A percentile compares a stretch with the other conserved stretches of the same genome.
Conservation (phyloP, 2,329 filamentous ascomycete genomes). For the Beauveria bassiana region DNA sequence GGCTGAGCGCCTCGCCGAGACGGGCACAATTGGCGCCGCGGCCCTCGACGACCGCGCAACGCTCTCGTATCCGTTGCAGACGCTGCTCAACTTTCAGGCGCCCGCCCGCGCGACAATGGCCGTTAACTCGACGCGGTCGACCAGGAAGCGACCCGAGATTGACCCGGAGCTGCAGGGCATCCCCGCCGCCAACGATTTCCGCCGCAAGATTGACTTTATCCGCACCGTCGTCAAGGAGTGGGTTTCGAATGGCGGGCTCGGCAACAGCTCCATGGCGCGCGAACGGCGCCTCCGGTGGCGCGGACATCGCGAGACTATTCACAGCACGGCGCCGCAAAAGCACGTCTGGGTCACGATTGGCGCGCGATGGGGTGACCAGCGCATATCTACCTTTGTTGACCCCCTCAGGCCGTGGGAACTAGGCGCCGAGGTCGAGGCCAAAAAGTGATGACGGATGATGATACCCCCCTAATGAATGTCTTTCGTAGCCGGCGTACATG, state of each 20-base stretch:
- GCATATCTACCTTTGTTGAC: constrained; percentile 48
- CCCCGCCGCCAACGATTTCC: constrained; percentile 64
- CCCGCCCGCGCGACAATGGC: constrained; percentile 24
- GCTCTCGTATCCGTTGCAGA: constrained; percentile 64
- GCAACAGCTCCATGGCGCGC: constrained; percentile 53
- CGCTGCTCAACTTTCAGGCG: constrained; percentile 59
- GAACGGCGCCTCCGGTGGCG: constrained; percentile 50
- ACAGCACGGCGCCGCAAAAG: constrained; percentile 46
- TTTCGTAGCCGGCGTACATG: constrained; percentile 8
- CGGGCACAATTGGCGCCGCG: constrained; percentile 61
- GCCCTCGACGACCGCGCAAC: constrained; percentile 64
- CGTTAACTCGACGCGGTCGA: constrained; percentile 30
- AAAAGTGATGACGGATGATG: constrained; percentile 2
- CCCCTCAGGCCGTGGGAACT: constrained; percentile 45
- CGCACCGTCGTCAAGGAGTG: constrained; percentile 61
- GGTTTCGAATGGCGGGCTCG: constrained; percentile 61
- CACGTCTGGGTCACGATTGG: constrained; percentile 63
- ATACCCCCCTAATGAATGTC: constrained; percentile 5
- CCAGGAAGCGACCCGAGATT: constrained; percentile 52
- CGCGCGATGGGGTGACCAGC: constrained; percentile 51
- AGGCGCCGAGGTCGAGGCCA: constrained; percentile 45
- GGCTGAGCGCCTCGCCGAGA: constrained; percentile 54
- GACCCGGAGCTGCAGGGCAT: constrained; percentile 53
- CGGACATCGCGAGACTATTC: constrained; percentile 48
- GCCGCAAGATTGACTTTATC: constrained; percentile 68